Base-by-base conservation (phyloP, 495 filamentous ascomycete genomes). In the Opeltia flavorubescens region DNA sequence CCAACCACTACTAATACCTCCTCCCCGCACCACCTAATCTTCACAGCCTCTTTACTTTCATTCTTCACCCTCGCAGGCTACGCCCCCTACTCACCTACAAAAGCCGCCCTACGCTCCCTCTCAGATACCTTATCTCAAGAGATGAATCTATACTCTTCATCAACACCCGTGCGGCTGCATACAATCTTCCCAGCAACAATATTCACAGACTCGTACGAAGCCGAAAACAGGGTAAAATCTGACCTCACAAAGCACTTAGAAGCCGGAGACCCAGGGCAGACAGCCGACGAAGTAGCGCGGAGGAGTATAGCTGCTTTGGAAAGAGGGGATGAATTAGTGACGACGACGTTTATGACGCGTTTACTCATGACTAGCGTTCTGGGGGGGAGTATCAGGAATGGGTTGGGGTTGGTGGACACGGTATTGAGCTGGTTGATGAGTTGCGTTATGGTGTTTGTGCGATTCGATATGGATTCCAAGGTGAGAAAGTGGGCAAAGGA, bases 101-200 rank as follows among this genome's bases (percentile, higher is more conserved):
- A 98, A 64, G 76, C 80, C 41, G 91, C 93, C 8, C 70, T 98
- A 46, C 81, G 88, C 51, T 76, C 78, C 30, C 71, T 98, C 24
- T 80, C 80, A 23, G 91, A 98, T 59, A 80, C 78, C 8, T 68
- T 98, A 36, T 74, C 70, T 9, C 84, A 88, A 60, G 91, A 98
- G 61, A 66, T 94, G 36, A 67, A 84, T 47, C 67, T 95, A 43
- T 95, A 98, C 66, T 69, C 72, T 12, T 66, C 77, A 45, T 66
- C 77, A 42, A 53, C 66, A 18, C 58, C 64, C 1, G 81, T 96
- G 41, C 75, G 80, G 47, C 75, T 94, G 20, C 87, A 93, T 56
- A 77, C 81, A 11, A 76, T 95, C 18, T 89, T 81, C 61, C 91
- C 91, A 0, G 89, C 76, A 47, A 84, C 83, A 0, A 96, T 98